Conservation (phyloP, 2,329 filamentous ascomycete species). For the Aspergillus fischeri region DNA sequence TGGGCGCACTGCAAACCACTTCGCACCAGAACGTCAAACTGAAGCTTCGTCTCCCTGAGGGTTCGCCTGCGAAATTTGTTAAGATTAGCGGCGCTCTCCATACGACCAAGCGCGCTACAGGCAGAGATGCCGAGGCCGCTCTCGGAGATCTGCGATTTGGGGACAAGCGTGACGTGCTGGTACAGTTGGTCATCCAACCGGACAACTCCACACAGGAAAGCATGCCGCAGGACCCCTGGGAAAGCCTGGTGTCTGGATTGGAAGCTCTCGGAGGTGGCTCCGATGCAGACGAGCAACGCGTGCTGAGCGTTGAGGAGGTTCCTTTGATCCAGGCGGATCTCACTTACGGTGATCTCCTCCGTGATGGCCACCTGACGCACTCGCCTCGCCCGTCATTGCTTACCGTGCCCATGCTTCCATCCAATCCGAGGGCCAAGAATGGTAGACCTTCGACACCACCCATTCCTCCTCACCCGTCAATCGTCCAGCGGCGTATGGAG, state of each 20-base stretch:
- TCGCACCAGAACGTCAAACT: conserved; percentile 99
- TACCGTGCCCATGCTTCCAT: conserved; percentile 87
- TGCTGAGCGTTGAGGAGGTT: conserved; percentile 85
- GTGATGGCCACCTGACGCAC: conserved; percentile 80
- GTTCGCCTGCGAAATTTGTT: conserved; percentile 95
- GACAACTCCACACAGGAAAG: conserved; percentile 79
- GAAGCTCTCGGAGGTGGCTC: conserved; percentile 86
- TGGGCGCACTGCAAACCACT: conserved; percentile 85
- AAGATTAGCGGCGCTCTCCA: conserved; percentile 97
- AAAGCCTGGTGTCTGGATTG: conserved; percentile 90
- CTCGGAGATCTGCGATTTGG: conserved; percentile 91
- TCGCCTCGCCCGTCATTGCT: conserved; percentile 84
- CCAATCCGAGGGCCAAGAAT: conserved; percentile 60
- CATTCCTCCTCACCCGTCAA: conserved; percentile 90
- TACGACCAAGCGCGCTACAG: conserved; percentile 92
- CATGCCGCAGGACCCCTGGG: conserved; percentile 91
- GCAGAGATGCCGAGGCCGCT: conserved; percentile 87
- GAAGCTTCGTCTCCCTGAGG: conserved; percentile 88
- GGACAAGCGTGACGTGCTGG: conserved; percentile 89
- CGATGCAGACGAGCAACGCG: conserved; percentile 79
- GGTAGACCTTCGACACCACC: conserved; percentile 60
- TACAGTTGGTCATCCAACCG: conserved; percentile 87
- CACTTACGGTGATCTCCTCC: conserved; percentile 86
- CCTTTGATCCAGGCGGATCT: conserved; percentile 94
- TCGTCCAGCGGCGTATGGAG: conserved; percentile 97